A percentile compares a stretch with the other conserved stretches of the same genome.
These are phyloP conservation scores for Ensete ventricosum DNA, from an alignment of 176 grass and related monocot genomes.

Conservation along the genomic window DNA sequence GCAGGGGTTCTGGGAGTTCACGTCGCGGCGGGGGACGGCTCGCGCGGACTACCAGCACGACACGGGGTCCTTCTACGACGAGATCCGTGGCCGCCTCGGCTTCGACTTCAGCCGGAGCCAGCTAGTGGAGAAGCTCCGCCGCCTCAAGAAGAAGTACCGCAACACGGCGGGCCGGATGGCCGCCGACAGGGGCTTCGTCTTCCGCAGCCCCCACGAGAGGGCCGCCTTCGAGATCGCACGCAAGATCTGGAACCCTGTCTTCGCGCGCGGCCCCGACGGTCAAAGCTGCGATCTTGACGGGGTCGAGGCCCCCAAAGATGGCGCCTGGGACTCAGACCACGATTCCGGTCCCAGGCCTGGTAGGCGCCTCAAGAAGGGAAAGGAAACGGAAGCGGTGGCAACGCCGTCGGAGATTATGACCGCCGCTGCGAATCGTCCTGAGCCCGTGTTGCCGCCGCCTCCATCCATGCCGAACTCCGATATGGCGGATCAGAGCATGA, in stretches of 20 bases:
- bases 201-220: constrained; percentile 22
- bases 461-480: neutral
- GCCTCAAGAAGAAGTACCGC: constrained; percentile 25
- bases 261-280: neutral
- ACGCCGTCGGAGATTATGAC: neutral
- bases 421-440: neutral
- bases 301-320: neutral
- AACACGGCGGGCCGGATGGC: constrained; percentile 5
- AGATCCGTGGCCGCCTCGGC: constrained; percentile 10
- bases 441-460: neutral
- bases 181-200: neutral
- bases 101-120: constrained; percentile 20
- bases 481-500: neutral
- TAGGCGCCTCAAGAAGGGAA: neutral
- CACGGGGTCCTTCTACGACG: constrained; percentile 17
- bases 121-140: constrained; percentile 15
- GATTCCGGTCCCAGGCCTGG: neutral
- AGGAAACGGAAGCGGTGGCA: neutral
- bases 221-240: constrained; percentile 20
- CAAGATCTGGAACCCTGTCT: constrained; percentile 20
- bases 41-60: constrained; percentile 25
- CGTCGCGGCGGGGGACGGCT: constrained; percentile 20
- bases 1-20: constrained; percentile 22
- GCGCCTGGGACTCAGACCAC: neutral
- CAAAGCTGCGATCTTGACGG: constrained; percentile 3